Evolutionary conservation across 345 rosid species (phyloP).

Genomic region (Melaleuca quinquenervia): DNA sequence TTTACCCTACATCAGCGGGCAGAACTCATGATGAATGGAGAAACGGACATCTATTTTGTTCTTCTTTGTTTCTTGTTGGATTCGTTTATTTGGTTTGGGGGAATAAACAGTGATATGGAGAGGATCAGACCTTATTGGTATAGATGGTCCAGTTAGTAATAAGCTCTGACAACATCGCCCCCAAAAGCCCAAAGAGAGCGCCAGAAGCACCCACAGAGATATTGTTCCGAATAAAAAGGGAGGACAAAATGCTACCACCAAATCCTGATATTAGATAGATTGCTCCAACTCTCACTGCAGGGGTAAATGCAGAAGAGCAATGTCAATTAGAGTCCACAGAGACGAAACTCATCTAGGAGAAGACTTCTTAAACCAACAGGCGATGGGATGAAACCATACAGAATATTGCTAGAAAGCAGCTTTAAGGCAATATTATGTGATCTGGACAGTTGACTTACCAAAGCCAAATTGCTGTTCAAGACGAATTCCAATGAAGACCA

Average conservation of each 20-base stretch:
- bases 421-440: background rate
- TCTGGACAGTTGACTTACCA: conserved; percentile 24
- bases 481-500: conserved; percentile 91
- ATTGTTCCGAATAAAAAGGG: conserved; percentile 59
- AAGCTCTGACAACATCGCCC: conserved; percentile 93
- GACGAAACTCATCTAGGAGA: background rate
- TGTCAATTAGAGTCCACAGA: background rate
- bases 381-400: background rate
- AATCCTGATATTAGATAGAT: conserved; percentile 79
- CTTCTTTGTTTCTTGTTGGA: background rate
- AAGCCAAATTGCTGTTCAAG: conserved; percentile 98
- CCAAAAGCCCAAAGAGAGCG: conserved; percentile 96
- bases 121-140: conserved; percentile 56
- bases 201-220: conserved; percentile 99
- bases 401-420: background rate
- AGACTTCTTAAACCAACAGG: background rate
- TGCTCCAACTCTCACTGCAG: conserved; percentile 64
- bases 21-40: background rate
- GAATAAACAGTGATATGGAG: background rate
- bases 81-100: background rate
- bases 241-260: conserved; percentile 80
- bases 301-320: background rate
- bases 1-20: background rate
- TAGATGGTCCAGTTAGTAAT: conserved; percentile 96
- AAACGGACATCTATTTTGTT: background rate